Conservation (phyloP, 768 basidiomycete species). For the Podaxis carcinomalis region DNA sequence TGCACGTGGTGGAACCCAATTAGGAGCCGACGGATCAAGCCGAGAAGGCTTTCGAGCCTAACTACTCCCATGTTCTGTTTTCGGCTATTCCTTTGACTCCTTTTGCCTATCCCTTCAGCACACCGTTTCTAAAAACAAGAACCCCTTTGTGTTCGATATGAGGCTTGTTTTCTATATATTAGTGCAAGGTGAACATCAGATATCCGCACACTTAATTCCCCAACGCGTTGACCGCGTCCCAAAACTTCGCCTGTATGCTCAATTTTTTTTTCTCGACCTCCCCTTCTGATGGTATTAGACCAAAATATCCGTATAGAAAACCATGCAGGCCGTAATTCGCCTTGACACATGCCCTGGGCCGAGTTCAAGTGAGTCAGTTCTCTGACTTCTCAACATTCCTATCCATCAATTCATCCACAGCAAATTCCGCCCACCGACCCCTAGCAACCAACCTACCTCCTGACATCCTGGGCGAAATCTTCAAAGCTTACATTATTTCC, state of each 20-base stretch:
- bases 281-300: background rate
- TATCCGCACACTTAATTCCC: background rate
- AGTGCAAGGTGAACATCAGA: background rate
- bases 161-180: slow-evolving; percentile 2
- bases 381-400: background rate
- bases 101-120: background rate
- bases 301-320: background rate
- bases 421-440: background rate
- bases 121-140: background rate
- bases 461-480: slow-evolving; percentile 5
- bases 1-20: background rate
- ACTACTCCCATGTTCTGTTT: background rate
- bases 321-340: background rate
- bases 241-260: background rate
- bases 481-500: background rate
- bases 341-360: background rate
- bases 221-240: background rate
- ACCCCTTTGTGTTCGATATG: background rate
- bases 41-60: background rate
- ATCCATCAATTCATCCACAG: background rate
- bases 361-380: background rate
- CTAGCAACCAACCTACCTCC: background rate
- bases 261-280: background rate
- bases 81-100: background rate
- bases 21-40: background rate